Evolutionary conservation across 352 stramenopile genomes (phyloP).

Genomic region (Bremia lactucae): DNA sequence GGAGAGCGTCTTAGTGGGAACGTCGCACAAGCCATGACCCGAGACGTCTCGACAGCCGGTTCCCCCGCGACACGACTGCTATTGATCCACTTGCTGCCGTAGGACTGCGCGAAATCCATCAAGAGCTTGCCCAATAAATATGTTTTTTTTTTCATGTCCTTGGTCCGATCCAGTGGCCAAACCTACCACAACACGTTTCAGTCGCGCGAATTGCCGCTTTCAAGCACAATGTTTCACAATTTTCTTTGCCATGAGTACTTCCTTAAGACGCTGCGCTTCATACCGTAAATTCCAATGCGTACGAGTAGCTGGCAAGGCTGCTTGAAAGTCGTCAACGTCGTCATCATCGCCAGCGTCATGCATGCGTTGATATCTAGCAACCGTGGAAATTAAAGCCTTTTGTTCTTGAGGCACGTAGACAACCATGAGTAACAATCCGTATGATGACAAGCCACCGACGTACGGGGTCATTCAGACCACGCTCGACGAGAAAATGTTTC

Average conservation of each 20-base stretch:
- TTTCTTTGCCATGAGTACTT: slow-evolving; percentile 31
- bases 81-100: slow-evolving; percentile 67
- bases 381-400: slow-evolving; percentile 27
- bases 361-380: slow-evolving; percentile 6
- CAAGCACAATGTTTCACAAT: slow-evolving; percentile 38
- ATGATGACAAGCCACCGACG: slow-evolving; percentile 83
- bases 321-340: slow-evolving; percentile 19
- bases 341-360: slow-evolving; percentile 5
- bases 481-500: slow-evolving; percentile 85
- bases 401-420: slow-evolving; percentile 54
- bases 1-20: slow-evolving; percentile 16
- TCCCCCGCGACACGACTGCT: slow-evolving; percentile 26
- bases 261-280: slow-evolving; percentile 38
- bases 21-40: slow-evolving; percentile 11
- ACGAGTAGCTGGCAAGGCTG: slow-evolving; percentile 1
- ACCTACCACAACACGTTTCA: slow-evolving; percentile 24
- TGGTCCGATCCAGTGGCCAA: slow-evolving; percentile 22
- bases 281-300: slow-evolving; percentile 21
- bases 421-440: slow-evolving; percentile 79
- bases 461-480: slow-evolving; percentile 85
- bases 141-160: slow-evolving; percentile 29
- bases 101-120: slow-evolving; percentile 80
- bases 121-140: slow-evolving; percentile 68
- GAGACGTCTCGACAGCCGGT: slow-evolving; percentile 5
- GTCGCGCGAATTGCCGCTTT: slow-evolving; percentile 26